Base-by-base conservation (phyloP, 805 yeast genomes). In the Ogataea paradorogensis region DNA sequence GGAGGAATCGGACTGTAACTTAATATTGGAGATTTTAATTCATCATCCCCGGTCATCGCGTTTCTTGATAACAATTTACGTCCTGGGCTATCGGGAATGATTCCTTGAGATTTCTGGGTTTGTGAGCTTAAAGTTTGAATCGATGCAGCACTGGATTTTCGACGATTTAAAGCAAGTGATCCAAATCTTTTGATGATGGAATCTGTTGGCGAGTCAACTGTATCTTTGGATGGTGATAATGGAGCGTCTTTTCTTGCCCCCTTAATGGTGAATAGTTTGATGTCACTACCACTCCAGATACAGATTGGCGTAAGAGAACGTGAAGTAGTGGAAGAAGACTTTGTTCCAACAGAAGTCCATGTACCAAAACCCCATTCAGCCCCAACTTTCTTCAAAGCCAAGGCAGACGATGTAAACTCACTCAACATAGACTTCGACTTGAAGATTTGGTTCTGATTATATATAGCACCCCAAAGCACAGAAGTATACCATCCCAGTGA, bases 401-500 rank as follows among this genome's bases (percentile, higher is more conserved):
- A 48, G 9, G 61, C 28, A 4, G 67, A 54, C 7, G 53, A 46
- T 13, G 59, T 55, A 50, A 74, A 59, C 20, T 67, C 66, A 10
- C 61, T 55, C 2, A 74, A 55, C 16, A 53, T 27, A 11, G 48
- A 52, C 31, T 47, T 60, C 9, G 50, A 24, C 37, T 48, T 43
- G 22, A 63, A 63, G 35, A 69, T 57, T 13, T 73, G 69, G 43
- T 65, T 60, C 36, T 52, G 61, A 15, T 58, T 48, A 50, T 70
- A 83, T 0, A 83, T 70, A 23, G 67, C 62, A 2, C 80, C 77
- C 80, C 85, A 83, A 18, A 85, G 52, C 8, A 83, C 64, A 4
- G 84, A 72, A 27, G 73, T 69, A 59, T 85, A 85, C 95, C 95
- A 86, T 0, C 89, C 90, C 16, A 84, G 62, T 0, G 86, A 78